Conservation (phyloP, 2,329 filamentous ascomycete species). For the Trichophyton schoenleinii region DNA sequence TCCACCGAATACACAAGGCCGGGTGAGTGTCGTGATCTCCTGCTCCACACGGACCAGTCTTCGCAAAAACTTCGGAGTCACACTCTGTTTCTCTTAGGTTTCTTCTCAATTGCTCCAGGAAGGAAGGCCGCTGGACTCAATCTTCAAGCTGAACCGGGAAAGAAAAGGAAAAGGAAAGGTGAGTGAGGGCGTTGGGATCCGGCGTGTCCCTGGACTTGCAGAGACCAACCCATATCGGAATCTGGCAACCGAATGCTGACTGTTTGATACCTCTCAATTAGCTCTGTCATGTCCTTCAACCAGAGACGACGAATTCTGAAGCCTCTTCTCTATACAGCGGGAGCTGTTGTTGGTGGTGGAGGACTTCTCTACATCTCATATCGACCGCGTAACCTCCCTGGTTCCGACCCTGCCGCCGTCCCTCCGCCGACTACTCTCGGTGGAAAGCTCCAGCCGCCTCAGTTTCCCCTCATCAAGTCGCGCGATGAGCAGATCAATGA, state of each 20-base stretch:
- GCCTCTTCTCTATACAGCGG: conserved; percentile 48
- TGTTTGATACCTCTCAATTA: background rate
- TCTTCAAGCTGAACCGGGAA: background rate
- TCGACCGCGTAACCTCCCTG: conserved; percentile 52
- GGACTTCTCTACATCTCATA: conserved; percentile 50
- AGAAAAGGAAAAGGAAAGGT: background rate
- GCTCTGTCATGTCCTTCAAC: conserved; percentile 25
- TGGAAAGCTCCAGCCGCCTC: conserved; percentile 43
- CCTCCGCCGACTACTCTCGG: conserved; percentile 51
- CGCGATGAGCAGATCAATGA: conserved; percentile 42
- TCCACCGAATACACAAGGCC: background rate
- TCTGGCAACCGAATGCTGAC: background rate
- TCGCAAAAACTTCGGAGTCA: background rate
- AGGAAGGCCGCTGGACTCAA: background rate
- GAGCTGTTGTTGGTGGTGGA: conserved; percentile 41
- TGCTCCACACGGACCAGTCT: background rate
- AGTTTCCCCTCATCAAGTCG: conserved; percentile 40
- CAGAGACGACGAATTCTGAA: conserved; percentile 40
- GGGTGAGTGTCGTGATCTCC: no score
- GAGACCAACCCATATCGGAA: no score
- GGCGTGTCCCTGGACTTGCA: background rate
- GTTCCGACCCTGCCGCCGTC: conserved; percentile 48
- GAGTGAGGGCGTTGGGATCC: background rate
- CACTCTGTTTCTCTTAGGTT: background rate
- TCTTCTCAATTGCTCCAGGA: background rate